These are phyloP conservation scores for Sporisorium reilianum DNA, from an alignment of 1,284 basidiomycete species.

Conservation along the genomic window DNA sequence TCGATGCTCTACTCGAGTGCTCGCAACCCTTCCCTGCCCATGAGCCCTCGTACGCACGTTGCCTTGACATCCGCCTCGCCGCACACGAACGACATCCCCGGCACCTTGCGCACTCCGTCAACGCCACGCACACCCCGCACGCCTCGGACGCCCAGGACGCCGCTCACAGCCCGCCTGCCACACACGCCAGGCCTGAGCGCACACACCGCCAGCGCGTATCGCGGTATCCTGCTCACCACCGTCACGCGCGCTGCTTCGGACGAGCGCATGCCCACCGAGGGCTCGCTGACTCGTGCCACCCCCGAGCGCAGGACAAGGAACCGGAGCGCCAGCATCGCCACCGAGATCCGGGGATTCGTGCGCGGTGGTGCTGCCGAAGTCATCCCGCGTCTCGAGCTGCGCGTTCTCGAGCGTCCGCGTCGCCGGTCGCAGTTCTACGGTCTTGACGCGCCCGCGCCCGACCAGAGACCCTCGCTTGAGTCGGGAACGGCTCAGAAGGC, in stretches of 20 bases:
- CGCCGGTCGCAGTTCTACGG: conserved; percentile 14
- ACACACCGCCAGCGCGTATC: conserved; percentile 14
- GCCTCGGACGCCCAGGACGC: conserved; percentile 12
- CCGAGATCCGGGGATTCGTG: conserved; percentile 21
- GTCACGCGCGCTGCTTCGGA: conserved; percentile 17
- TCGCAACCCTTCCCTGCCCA: conserved; percentile 4
- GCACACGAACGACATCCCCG: not conserved
- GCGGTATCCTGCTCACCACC: conserved; percentile 37
- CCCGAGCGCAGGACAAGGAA: conserved; percentile 4
- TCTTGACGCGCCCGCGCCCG: not conserved
- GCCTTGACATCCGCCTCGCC: not conserved
- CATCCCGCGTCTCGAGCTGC: conserved; percentile 31
- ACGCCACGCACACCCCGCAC: conserved; percentile 13
- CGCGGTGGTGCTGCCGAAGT: conserved; percentile 31
- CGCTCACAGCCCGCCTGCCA: conserved; percentile 20
- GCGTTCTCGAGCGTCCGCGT: conserved; percentile 24
- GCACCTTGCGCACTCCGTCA: not conserved
- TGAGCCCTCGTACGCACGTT: conserved; percentile 12
- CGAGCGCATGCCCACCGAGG: not conserved
- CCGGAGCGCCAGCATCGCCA: conserved; percentile 27
- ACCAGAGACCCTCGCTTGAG: conserved; percentile 16
- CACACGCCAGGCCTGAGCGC: conserved; percentile 10
- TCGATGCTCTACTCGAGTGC: conserved; percentile 23
- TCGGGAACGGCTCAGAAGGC: conserved; percentile 13
- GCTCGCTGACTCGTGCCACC: not conserved